Evolutionary conservation across 2,329 filamentous ascomycete genomes (phyloP), one percentile per base, ranked within the genome.

Genomic region (Ophiosphaerella herpotricha): DNA sequence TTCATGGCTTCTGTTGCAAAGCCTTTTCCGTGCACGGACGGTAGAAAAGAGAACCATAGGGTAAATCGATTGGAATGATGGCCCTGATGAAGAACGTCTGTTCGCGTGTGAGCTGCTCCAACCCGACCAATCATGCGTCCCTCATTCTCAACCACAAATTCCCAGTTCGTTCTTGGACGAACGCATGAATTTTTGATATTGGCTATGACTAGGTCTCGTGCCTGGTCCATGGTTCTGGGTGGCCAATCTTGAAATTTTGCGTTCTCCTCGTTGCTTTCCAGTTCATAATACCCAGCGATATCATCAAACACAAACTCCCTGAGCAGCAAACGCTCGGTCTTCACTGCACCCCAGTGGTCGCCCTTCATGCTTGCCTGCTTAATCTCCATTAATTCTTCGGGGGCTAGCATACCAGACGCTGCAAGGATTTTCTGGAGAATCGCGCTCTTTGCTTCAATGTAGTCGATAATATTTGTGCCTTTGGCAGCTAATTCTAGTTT

Each of bases 11-110:
- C 70, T 0, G 63, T 71, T 11, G 69, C 70, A 18, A 62, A 59
- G 0, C 69, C 68, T 29, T 57, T 52, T 0, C 68, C 63, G 21
- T 72, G 66, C 1, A 37, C 39, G 2, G 46, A 31, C 0, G 66
- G 66, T 35, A 68, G 12, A 23, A 73, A 68, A 0, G 66, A 70
- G 26, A 63, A 73, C 66, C 66, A 73, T 4, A 73, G 46, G 34
- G 61, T 47, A 0, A 63, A 54, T 31, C 62, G 66, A 7, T 50
- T 47, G 2, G 48, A 37, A 1, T 41, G 43, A 9, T 41, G 14
- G 1, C 5, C 14, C 49, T 51, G 32, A 48, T 49, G 1, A 32
- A 54, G 1, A 34, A 7, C 24, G 50, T 52, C 58, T 0, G 46
- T 29, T 7, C 43, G 51, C 12, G 53, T 51, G 0, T 63, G 48